phyloP scores from a whole-genome alignment of 495 filamentous ascomycete genomes.

The Trichoderma virens region DNA sequence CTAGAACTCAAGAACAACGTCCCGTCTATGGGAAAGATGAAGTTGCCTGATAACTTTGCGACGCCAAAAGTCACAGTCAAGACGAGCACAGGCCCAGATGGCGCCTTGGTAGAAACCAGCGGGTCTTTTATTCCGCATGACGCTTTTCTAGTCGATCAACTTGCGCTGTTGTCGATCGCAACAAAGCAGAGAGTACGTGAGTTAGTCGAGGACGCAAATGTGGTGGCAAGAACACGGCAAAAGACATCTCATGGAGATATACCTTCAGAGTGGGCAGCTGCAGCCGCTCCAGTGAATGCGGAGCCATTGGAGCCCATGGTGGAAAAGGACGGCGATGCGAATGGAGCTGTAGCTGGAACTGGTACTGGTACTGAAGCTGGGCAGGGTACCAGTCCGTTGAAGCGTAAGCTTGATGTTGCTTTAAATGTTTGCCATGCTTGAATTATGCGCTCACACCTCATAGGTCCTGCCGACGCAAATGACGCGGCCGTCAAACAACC shows the following conservation, averaged over 20 bases:
- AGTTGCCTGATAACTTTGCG: constrained; percentile 45
- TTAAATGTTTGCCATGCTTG: neutral
- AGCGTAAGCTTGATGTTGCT: constrained; percentile 41
- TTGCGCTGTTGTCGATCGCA: constrained; percentile 67
- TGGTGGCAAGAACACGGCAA: constrained; percentile 55
- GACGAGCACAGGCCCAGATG: constrained; percentile 41
- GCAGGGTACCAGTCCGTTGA: constrained; percentile 46
- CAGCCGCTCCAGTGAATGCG: constrained; percentile 42
- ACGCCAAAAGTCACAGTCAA: constrained; percentile 27
- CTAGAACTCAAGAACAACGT: constrained; percentile 39
- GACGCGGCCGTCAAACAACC: neutral
- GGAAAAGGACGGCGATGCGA: constrained; percentile 21
- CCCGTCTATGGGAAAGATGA: constrained; percentile 33
- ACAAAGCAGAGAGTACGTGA: constrained; percentile 62
- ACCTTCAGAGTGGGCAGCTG: constrained; percentile 60
- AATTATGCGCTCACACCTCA: constrained; percentile 11
- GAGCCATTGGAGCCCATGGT: constrained; percentile 18
- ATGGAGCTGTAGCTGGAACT: constrained; percentile 36
- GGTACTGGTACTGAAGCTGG: constrained; percentile 13
- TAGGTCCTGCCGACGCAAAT: constrained; percentile 19
- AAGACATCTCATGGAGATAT: constrained; percentile 64
- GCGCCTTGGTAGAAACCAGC: constrained; percentile 46
- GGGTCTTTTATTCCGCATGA: constrained; percentile 61
- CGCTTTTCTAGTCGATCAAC: constrained; percentile 60
- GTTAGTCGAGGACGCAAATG: constrained; percentile 62